Evolutionary conservation across 2,329 filamentous ascomycete species (phyloP).

Genomic region (Alternaria brassicicola): DNA sequence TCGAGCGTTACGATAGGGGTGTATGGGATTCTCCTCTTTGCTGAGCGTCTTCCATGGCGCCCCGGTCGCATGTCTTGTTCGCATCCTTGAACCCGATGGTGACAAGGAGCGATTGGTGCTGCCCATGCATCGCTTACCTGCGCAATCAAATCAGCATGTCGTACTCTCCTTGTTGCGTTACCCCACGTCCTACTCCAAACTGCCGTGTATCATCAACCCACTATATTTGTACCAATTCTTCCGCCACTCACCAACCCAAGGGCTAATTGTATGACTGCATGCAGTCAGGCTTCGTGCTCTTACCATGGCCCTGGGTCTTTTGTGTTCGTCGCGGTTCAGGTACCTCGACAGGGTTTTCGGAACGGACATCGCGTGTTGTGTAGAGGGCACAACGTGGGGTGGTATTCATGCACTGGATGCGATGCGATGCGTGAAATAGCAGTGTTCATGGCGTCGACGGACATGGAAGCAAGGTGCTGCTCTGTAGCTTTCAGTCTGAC

Average conservation of each 20-base stretch:
- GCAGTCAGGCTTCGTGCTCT: not conserved
- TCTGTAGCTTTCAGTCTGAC: not conserved
- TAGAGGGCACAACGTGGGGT: conserved; percentile 7
- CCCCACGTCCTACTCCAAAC: conserved; percentile 6
- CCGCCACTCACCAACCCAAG: conserved; percentile 14
- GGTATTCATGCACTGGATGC: conserved; percentile 6
- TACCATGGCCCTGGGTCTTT: conserved; percentile 16
- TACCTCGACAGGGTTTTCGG: conserved; percentile 15
- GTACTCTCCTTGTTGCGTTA: conserved; percentile 10
- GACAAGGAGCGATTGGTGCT: not conserved
- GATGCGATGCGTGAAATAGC: conserved; percentile 3
- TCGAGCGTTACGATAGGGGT: not conserved
- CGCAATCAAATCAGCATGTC: conserved; percentile 6
- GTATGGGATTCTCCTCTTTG: not conserved
- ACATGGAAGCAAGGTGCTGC: not conserved
- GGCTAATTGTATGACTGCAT: conserved; percentile 8
- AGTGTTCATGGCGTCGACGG: not conserved
- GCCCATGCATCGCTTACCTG: conserved; percentile 6
- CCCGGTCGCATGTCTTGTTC: not conserved
- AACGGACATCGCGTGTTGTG: conserved; percentile 14
- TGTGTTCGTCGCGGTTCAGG: conserved; percentile 9
- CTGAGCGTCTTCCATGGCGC: not conserved
- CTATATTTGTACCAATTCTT: conserved; percentile 14
- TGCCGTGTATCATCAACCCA: conserved; percentile 15
- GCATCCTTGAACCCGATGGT: not conserved